phyloP scores from a whole-genome alignment of 495 filamentous ascomycete species.

The Penicillium mononematosum region DNA sequence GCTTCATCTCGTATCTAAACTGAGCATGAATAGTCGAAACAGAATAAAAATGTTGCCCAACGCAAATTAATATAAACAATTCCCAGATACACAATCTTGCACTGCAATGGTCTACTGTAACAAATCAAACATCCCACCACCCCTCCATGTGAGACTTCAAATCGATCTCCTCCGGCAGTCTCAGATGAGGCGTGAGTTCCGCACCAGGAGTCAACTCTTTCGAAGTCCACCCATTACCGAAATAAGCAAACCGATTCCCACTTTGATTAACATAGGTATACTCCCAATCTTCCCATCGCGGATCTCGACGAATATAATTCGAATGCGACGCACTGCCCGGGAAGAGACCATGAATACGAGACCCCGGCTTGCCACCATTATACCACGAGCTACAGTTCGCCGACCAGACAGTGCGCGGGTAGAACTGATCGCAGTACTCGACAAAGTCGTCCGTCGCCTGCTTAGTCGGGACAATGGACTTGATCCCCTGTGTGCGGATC shows the following conservation, averaged over 20 bases:
- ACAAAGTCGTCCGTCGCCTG: constrained; percentile 62
- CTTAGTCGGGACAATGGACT: constrained; percentile 52
- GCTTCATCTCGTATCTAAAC: neutral
- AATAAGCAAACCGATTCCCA: constrained; percentile 57
- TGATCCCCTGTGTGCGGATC: constrained; percentile 60
- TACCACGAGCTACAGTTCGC: constrained; percentile 68
- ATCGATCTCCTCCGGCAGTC: constrained; percentile 43
- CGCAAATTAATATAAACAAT: too few relatives aligned
- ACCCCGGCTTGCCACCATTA: constrained; percentile 59
- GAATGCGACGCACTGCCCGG: constrained; percentile 61
- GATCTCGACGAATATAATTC: constrained; percentile 56
- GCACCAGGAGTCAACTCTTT: constrained; percentile 38
- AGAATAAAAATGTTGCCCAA: too few relatives aligned
- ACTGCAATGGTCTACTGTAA: too few relatives aligned
- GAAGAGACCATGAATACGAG: constrained; percentile 61
- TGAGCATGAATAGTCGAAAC: too few relatives aligned
- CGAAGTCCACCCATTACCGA: constrained; percentile 57
- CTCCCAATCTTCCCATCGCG: constrained; percentile 73
- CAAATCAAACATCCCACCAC: constrained; percentile 50
- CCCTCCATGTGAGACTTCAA: constrained; percentile 49
- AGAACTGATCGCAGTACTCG: constrained; percentile 60
- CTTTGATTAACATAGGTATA: constrained; percentile 52
- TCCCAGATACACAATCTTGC: too few relatives aligned
- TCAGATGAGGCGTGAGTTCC: constrained; percentile 52
- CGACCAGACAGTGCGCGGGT: constrained; percentile 58